Base-by-base conservation (phyloP, 768 basidiomycete species). In the Naganishia kalamii region DNA sequence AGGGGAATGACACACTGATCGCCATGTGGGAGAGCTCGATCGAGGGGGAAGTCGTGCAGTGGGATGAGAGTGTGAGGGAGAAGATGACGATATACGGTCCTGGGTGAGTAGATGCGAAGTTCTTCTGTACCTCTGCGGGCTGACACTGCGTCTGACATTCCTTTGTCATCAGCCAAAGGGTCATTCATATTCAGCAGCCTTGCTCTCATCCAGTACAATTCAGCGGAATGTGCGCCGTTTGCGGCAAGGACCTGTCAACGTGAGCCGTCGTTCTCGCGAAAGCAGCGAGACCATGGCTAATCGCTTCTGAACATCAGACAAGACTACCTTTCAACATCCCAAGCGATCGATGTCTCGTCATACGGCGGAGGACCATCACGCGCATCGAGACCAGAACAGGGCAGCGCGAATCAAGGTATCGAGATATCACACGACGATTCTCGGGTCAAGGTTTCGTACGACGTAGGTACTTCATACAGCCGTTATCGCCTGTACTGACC, bases 201-300 rank as follows among this genome's bases (percentile, higher is more conserved):
- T 99, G 94, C 80, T 92, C 90, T 64, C 94, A 99, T 79, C 89
- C 89, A 65, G 87, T 94, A 71, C 93, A 97, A 76, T 81, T 94
- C 54, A 86, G 87, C 44, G 94, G 94, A 0, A 82, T 99, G 52
- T 99, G 94, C 75, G 91, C 89, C 1, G 77, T 96, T 32, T 99
- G 94, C 74, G 94, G 92, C 40, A 92, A 90, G 80, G 93, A 99
- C 71, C 88, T 97, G 84, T 93, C 74, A 1, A 65, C 62, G 77
- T 78, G 50, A 65, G 74, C 59, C 33, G n/a, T 21, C 1, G 23
- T 6, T 23, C 33, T 29, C 49, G 30, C 21, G 15, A 12, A n/a
- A 3, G 5, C 10, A 29, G 6, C 21, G 37, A 12, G 32, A 23
- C 49, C 7, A 44, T 21, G 19, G 23, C 12, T 19, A 64, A 57